Evolutionary conservation across 345 rosid genomes (phyloP), one percentile per base, ranked within the genome.

Genomic region (Nephelium lappaceum): DNA sequence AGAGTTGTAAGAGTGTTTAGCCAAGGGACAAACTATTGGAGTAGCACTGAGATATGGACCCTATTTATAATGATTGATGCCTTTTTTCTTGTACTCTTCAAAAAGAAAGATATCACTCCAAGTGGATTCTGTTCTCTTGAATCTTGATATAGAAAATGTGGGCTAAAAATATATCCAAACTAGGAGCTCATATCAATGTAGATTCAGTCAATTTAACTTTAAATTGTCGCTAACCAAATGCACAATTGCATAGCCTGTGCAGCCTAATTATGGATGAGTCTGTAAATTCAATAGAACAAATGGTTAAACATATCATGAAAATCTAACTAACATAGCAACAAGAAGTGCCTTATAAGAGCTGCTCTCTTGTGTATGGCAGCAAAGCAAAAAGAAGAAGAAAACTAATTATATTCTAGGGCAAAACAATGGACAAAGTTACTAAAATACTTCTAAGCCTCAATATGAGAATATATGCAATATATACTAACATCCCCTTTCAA

Each of bases 1-100:
- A 75, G 76, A 58, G 31, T 41, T 66, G 77, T 62, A 51, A 65
- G 21, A 73, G 78, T 60, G 61, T 67, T 67, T 31, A 66, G 67
- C 27, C 55, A 16, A 66, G 75, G 70, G 27, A 43, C 67, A 43
- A 43, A 57, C 36, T 18, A 47, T 27, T 38, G 31, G 70, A 15
- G 16, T 70, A 19, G 41, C 31, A 25, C 25, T 71, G 43, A 49
- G 67, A 25, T 65, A n/a, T 19, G 15, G 4, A 58, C 42, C 31
- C 45, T 49, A 63, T 64, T 66, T 68, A 80, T 24, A 21, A 23
- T 39, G 12, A 24, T 16, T 16, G 41, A 41, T 49, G 19, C 11
- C 38, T 63, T 39, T 16, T 16, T n/a, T 23, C 5, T 23, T 41
- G 42, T 55, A 36, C 69, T 39, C 57, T 25, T 19, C 42, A 39